These are phyloP conservation scores for Salicornia ramosissima DNA, from an alignment of 148 eudicot species.

Conservation along the genomic window DNA sequence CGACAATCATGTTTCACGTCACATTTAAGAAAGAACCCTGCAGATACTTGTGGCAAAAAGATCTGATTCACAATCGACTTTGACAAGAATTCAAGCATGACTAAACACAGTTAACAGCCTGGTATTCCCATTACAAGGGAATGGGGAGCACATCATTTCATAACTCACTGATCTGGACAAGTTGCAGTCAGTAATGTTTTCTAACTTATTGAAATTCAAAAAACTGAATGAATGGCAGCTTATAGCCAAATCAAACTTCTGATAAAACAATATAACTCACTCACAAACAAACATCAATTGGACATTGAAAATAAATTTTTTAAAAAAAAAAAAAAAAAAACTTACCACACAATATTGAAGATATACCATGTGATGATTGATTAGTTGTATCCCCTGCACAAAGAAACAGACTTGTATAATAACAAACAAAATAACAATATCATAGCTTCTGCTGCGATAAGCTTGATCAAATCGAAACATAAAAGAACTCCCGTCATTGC, in stretches of 20 bases:
- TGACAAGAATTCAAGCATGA: not conserved
- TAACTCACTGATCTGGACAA: not conserved
- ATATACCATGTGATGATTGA: constrained; percentile 28
- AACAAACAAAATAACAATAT: not conserved
- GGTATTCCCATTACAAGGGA: not conserved
- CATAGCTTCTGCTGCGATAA: not conserved
- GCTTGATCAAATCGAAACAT: not conserved
- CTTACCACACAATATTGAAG: constrained; percentile 48
- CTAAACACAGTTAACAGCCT: not conserved
- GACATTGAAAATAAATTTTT: too few species aligned
- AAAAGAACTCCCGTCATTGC: not conserved
- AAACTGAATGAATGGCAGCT: not conserved
- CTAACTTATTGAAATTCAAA: not conserved
- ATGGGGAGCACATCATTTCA: not conserved
- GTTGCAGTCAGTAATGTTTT: not conserved
- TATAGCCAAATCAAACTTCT: not conserved
- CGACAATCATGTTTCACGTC: not conserved
- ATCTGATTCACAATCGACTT: not conserved
- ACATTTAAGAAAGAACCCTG: not conserved
- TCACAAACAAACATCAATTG: not conserved
- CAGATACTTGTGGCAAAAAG: not conserved
- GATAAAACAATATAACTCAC: not conserved
- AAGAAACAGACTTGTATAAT: constrained; percentile 4
- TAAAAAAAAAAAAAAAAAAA: too few species aligned
- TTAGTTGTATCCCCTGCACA: constrained; percentile 36